Evolutionary conservation across 1,139 yeast genomes (phyloP).

Genomic region (Suhomyces taliae): DNA sequence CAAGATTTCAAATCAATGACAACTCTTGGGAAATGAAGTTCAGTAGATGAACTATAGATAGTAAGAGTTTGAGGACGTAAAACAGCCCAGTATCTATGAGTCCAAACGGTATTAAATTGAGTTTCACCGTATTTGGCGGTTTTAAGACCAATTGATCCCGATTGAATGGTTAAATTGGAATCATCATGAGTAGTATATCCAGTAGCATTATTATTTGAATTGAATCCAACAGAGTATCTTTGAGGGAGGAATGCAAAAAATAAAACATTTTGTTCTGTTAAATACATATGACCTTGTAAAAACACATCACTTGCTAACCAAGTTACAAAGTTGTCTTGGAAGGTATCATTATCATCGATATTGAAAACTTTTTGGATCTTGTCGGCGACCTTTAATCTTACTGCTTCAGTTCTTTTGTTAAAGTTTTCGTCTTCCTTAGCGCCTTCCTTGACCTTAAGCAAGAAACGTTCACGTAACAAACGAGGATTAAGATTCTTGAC

Average conservation of each 20-base stretch:
- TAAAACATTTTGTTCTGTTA: conserved; percentile 63
- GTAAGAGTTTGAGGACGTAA: conserved; percentile 68
- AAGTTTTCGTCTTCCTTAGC: conserved; percentile 11
- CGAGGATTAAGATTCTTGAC: conserved; percentile 34
- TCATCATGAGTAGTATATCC: conserved; percentile 24
- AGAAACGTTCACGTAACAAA: conserved; percentile 21
- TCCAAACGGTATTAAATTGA: conserved; percentile 34
- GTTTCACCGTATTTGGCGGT: conserved; percentile 46
- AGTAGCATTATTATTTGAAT: not conserved
- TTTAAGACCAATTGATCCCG: conserved; percentile 53
- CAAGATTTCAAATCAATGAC: conserved; percentile 74
- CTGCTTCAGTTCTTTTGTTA: conserved; percentile 15
- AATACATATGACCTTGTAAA: conserved; percentile 79
- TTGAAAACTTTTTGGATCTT: conserved; percentile 39
- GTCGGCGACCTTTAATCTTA: conserved; percentile 35
- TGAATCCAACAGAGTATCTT: conserved; percentile 17
- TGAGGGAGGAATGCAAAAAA: conserved; percentile 85
- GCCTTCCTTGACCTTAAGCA: conserved; percentile 18
- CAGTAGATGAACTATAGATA: conserved; percentile 70
- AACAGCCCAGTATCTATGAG: conserved; percentile 69
- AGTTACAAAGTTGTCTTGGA: conserved; percentile 60
- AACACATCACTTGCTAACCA: conserved; percentile 85
- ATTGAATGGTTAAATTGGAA: conserved; percentile 35
- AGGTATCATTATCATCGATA: conserved; percentile 49
- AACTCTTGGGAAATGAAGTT: conserved; percentile 76